phyloP scores from a whole-genome alignment of 768 basidiomycete genomes.

The Boletus eberwhitei region DNA sequence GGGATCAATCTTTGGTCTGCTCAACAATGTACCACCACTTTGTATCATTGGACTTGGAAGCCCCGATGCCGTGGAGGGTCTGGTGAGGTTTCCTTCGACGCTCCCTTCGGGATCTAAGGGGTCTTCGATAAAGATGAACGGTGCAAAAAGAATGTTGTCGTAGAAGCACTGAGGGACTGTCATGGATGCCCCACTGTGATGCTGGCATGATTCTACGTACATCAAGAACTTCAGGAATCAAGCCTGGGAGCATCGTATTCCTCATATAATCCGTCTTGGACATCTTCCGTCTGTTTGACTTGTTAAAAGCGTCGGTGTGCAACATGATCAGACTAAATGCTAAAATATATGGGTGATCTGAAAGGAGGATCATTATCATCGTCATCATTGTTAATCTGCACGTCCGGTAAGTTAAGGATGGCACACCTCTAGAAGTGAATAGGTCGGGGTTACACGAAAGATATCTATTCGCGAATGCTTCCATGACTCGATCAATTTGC shows the following conservation, averaged over 20 bases:
- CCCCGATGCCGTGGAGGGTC: constrained; percentile 37
- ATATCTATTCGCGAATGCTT: constrained; percentile 89
- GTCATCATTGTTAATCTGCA: background rate
- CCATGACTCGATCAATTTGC: constrained; percentile 96
- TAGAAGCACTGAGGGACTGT: constrained; percentile 69
- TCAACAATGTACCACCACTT: constrained; percentile 40
- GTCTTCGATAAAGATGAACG: constrained; percentile 96
- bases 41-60: constrained; percentile 30
- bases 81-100: constrained; percentile 39
- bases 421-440: constrained; percentile 72
- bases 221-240: constrained; percentile 79
- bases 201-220: constrained; percentile 41
- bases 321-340: constrained; percentile 99
- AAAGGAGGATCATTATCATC: background rate
- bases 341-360: constrained; percentile 92
- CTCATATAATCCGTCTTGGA: constrained; percentile 89
- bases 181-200: constrained; percentile 1
- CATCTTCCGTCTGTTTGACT: constrained; percentile 97
- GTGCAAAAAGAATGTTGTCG: constrained; percentile 94
- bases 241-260: constrained; percentile 86
- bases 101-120: constrained; percentile 63
- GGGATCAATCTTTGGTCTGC: constrained; percentile 77
- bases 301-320: constrained; percentile 98
- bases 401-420: background rate
- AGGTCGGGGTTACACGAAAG: constrained; percentile 76